These are phyloP conservation scores for Fusarium penzigii DNA, from an alignment of 2,329 filamentous ascomycete genomes.

Conservation along the genomic window DNA sequence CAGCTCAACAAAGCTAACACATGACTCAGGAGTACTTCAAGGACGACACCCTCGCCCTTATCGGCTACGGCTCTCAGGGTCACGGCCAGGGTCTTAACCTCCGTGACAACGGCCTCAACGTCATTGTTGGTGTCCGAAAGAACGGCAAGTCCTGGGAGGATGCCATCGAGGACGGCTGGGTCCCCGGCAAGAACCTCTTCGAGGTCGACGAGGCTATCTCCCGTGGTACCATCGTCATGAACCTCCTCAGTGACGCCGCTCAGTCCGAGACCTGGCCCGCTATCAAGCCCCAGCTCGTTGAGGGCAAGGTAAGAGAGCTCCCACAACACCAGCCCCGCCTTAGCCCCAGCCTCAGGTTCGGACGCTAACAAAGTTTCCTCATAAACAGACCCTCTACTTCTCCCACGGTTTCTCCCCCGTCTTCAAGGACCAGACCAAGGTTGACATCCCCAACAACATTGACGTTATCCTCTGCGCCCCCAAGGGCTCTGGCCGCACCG, in stretches of 20 bases:
- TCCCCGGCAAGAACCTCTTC: constrained; percentile 98
- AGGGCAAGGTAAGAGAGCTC: constrained; percentile 83
- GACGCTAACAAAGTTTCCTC: constrained; percentile 24
- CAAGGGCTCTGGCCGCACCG: constrained; percentile 98
- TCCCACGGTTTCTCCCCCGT: constrained; percentile 99
- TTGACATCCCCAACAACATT: constrained; percentile 92
- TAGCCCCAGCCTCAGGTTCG: neutral
- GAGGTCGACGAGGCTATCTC: constrained; percentile 95
- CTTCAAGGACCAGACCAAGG: constrained; percentile 99
- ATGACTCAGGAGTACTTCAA: constrained; percentile 90
- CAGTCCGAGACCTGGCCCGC: constrained; percentile 98
- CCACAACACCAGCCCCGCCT: too few species aligned
- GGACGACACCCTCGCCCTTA: constrained; percentile 97
- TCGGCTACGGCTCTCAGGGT: constrained; percentile 96
- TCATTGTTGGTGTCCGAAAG: constrained; percentile 98
- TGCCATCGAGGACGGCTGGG: constrained; percentile 95
- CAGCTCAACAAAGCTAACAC: constrained; percentile 4
- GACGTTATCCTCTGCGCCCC: constrained; percentile 99
- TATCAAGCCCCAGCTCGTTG: constrained; percentile 96
- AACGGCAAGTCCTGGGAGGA: constrained; percentile 98
- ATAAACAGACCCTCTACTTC: constrained; percentile 97
- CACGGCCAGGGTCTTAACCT: constrained; percentile 99
- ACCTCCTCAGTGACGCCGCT: constrained; percentile 95
- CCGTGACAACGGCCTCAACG: constrained; percentile 98
- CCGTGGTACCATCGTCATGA: constrained; percentile 96